Evolutionary conservation across 148 eudicot species (phyloP), one percentile per base, ranked within the genome.

Genomic region (Rhododendron henanense): DNA sequence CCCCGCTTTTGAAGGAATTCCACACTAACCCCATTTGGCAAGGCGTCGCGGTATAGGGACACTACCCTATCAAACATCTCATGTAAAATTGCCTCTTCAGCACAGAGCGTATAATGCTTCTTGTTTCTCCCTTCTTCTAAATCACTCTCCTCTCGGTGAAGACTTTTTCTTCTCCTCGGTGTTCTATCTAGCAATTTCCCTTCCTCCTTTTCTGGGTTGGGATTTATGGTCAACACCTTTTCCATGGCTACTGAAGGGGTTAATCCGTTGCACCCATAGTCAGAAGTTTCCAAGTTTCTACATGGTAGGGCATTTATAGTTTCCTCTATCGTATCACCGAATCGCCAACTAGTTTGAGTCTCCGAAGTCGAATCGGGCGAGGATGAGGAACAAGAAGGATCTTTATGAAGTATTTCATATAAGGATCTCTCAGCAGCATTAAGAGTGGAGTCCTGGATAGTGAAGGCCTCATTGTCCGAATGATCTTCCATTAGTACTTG

Each of bases 51-150:
- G 79, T 91, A 90, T 21, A 91, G 90, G 37, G 89, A 88, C 53
- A 93, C 78, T 5, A 88, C 86, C 50, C 87, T 90, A 53, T 93
- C 92, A 85, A 91, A 93, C 85, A 90, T 81, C 83, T 90, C 89
- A 10, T 84, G 87, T 65, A 92, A 85, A 31, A 91, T 88, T 19
- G 84, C 81, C n/a, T 90, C 89, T 23, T 93, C 94, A 37, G 48
- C 47, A 37, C 84, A 74, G 5, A 65, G 10, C 1, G 90, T 87
- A n/a, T 57, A 35, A 2, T 89, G 90, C 88, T 92, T 93, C 76
- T 33, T 87, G 65, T 55, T 87, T 63, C 90, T 89, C 37, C 57
- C 85, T 53, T 75, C 77, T 35, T 69, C 69, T 18, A 71, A 69
- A 19, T 78, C 87, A 50, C 57, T 85, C 48, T 85, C 85, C 33